Conservation (phyloP, 345 rosid species). For the Theobroma cacao region DNA sequence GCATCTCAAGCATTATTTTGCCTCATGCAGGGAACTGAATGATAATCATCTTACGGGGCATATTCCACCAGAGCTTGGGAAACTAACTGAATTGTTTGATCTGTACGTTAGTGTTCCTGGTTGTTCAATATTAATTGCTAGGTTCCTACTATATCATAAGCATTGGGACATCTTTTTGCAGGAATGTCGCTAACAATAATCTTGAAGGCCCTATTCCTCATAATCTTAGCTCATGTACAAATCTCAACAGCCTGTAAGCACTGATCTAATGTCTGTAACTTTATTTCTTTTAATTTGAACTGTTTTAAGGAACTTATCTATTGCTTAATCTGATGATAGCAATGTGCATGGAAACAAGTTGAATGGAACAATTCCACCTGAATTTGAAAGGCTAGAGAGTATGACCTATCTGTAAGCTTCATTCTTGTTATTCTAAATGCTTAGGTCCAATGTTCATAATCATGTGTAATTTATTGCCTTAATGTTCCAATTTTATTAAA, state of each 20-base stretch:
- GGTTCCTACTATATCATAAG: neutral
- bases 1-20: slow-evolving; percentile 8
- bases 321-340: slow-evolving; percentile 37
- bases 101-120: slow-evolving; percentile 49
- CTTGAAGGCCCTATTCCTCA: slow-evolving; percentile 88
- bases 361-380: slow-evolving; percentile 72
- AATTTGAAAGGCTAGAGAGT: slow-evolving; percentile 80
- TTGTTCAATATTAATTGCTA: neutral
- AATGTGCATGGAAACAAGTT: slow-evolving; percentile 84
- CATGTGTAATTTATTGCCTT: neutral
- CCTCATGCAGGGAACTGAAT: slow-evolving; percentile 74
- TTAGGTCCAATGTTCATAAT: neutral
- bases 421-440: neutral
- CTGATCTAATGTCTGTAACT: neutral
- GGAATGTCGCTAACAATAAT: slow-evolving; percentile 83
- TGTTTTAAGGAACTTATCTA: slow-evolving; percentile 4
- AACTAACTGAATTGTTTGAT: slow-evolving; percentile 91
- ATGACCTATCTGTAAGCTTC: slow-evolving; percentile 85
- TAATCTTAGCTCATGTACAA: slow-evolving; percentile 81
- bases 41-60: slow-evolving; percentile 70
- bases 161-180: slow-evolving; percentile 24
- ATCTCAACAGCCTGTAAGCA: slow-evolving; percentile 87
- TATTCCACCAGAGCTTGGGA: slow-evolving; percentile 92
- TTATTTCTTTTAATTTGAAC: neutral
- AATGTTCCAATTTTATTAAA: neutral